Evolutionary conservation across 1,284 basidiomycete genomes (phyloP), one percentile per base, ranked within the genome.

Genomic region (Meira nashicola): DNA sequence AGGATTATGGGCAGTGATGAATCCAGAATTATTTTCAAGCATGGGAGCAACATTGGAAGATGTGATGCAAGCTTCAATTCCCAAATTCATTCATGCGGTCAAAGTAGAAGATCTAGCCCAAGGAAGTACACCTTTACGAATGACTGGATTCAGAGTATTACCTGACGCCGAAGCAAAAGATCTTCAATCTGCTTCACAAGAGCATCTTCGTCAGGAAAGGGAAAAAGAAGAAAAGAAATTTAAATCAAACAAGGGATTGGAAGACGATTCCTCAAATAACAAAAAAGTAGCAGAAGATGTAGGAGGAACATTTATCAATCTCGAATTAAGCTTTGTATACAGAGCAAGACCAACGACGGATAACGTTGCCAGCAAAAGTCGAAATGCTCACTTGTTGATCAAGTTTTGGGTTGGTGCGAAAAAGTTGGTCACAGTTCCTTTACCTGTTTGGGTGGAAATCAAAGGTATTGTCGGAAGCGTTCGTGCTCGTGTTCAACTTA

Each of bases 371-470:
- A 59, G 57, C 28, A 63, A 63, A 48, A 58, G 53, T 43, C 55
- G 58, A 11, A 70, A 70, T 39, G 67, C 68, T 1, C 66, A 66
- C 46, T 55, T 68, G 1, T 50, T 67, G 39, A 67, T 70, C 54
- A 61, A 66, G 14, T 70, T 70, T 55, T 68, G 58, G 59, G 38
- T 70, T 39, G 68, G 68, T 19, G 56, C 60, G 1, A 48, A 60
- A 17, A 70, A 70, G 47, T 43, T 62, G 1, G 44, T 55, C 15
- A 62, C 60, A 43, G 17, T 70, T 1, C 68, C 68, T 1, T 43
- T 70, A n/a, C 67, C 68, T 4, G 68, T 70, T 17, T 68, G 62
- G 64, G 68, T 70, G 19, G 68, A 70, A 58, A 68, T 70, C 59
- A 59, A 62, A 19, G 66, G 68, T 21, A 58, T 70, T 25, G 68